Evolutionary conservation across 108 stramenopile species (phyloP), one percentile per base, ranked within the genome.

Genomic region (Nitzschia palea): DNA sequence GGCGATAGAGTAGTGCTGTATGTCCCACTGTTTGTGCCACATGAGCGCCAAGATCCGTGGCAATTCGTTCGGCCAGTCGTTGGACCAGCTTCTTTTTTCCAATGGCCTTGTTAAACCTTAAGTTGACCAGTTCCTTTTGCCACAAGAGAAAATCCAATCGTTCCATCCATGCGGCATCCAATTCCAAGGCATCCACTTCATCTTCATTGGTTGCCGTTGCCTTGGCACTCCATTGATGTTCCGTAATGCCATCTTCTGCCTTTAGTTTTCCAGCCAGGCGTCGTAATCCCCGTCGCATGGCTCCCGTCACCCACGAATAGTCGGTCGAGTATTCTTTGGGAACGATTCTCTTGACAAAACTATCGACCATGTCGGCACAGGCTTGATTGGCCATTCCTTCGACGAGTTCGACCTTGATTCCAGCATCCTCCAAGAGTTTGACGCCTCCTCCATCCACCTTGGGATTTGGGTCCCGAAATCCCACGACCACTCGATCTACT

Each of bases 401-500:
- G 5, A 35, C 60, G 62, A 94, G 40, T 8, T 70, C 83, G 5
- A 93, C 91, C 25, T 68, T 52, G 36, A 95, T 69, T 0, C 91
- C 91, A 1, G 81, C 73, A 31, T 85, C 65, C 70, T 76, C 56
- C 64, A 96, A 78, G n/a, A 93, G 26, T 40, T 76, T 35, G 10
- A 90, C 67, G 1, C 95, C 95, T 0, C 88, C 90, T 0, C 91
- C 95, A 58, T 90, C 88, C 9, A 96, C 95, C 6, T 74, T 32
- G 14, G 91, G 89, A 74, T 96, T 93, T 32, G 92, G 90, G 71
- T 96, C 95, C 18, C 86, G 70, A 67, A 83, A 79, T 12, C 91
- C 95, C 1, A 94, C 85, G 3, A 96, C 95, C 3, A 94, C 95
- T 20, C 90, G 84, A n/a, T 66, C 30, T 2, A 90, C 80, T 15